A percentile compares a stretch with the other conserved stretches of the same genome.
Conservation (phyloP, 225 moss, liverwort and hornwort genomes). For the Straminergon stramineum region DNA sequence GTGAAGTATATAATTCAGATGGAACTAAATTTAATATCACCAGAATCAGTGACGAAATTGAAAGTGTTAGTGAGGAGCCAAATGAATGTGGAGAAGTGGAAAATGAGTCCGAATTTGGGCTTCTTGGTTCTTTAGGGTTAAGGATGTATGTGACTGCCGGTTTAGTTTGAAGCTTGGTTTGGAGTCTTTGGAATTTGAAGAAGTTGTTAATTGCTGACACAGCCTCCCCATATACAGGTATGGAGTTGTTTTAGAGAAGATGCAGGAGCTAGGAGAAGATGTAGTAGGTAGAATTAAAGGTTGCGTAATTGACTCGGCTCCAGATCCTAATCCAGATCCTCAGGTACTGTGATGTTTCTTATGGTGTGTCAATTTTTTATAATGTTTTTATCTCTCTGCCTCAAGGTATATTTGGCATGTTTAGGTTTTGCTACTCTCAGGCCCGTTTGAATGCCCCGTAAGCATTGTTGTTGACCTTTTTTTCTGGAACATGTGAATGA, state of each 20-base stretch:
- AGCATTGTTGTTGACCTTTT: background rate
- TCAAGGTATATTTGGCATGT: background rate
- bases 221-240: slow-evolving; percentile 18
- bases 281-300: slow-evolving; percentile 64
- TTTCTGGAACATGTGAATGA: background rate
- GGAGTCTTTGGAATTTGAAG: background rate
- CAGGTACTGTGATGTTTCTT: slow-evolving; percentile 19
- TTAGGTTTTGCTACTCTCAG: background rate
- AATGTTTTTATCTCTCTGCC: background rate
- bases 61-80: background rate
- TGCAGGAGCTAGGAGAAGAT: slow-evolving; percentile 37
- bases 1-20: background rate
- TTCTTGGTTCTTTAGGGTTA: background rate
- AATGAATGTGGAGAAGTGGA: too few species aligned
- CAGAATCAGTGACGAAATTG: background rate
- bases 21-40: background rate
- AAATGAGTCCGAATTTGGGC: background rate
- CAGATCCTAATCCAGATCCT: slow-evolving; percentile 70
- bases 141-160: background rate
- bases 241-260: slow-evolving; percentile 69
- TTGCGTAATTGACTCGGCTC: slow-evolving; percentile 96
- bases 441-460: background rate
- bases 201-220: background rate
- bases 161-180: background rate
- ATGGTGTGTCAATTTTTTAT: background rate